Conservation (phyloP, 371 early-diverging fungal species). For the Lichtheimia ramosa region DNA sequence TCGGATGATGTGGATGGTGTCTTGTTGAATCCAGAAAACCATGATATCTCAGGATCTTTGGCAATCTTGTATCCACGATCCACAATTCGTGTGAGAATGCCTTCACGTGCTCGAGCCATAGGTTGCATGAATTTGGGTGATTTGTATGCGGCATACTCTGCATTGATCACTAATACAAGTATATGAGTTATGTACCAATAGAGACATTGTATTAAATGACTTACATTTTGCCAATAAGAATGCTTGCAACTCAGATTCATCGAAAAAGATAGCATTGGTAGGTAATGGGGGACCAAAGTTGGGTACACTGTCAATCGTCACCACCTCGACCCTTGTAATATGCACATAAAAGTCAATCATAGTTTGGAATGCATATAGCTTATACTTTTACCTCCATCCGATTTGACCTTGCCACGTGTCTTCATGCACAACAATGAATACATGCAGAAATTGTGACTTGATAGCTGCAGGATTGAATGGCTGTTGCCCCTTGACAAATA, state of each 20-base stretch:
- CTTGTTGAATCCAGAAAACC: conserved; percentile 27
- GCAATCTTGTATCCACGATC: conserved; percentile 32
- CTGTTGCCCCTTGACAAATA: conserved; percentile 67
- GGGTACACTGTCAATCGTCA: conserved; percentile 63
- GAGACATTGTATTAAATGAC: neutral
- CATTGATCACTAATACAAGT: conserved; percentile 62
- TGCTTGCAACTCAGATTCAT: conserved; percentile 45
- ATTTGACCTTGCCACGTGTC: conserved; percentile 34
- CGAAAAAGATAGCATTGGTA: conserved; percentile 57
- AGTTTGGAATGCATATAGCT: neutral
- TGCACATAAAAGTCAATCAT: neutral
- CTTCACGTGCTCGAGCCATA: conserved; percentile 61
- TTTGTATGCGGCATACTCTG: conserved; percentile 79
- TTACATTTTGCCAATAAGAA: conserved; percentile 68
- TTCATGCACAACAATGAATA: conserved; percentile 68
- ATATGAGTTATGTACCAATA: no score
- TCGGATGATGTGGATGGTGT: conserved; percentile 40
- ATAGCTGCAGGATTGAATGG: conserved; percentile 75
- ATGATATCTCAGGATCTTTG: conserved; percentile 4
- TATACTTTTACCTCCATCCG: conserved; percentile 36
- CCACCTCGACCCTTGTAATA: conserved; percentile 54
- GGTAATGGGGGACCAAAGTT: conserved; percentile 70
- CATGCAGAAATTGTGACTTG: conserved; percentile 76
- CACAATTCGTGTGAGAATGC: conserved; percentile 50
- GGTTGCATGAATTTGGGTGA: conserved; percentile 65